Base-by-base conservation (phyloP, 1,139 yeast species). In the Saccharomyces hybrid region DNA sequence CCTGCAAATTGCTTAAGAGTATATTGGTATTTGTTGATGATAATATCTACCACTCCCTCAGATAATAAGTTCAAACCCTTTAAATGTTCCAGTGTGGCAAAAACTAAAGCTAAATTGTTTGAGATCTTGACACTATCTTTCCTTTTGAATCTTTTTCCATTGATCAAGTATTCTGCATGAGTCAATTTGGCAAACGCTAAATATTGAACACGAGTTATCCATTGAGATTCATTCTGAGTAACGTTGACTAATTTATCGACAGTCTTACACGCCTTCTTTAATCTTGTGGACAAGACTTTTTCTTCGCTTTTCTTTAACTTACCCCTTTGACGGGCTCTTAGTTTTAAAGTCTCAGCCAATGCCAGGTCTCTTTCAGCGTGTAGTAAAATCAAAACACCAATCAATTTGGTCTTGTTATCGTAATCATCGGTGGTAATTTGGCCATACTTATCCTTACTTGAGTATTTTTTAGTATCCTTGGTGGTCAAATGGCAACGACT, bases 261-360 rank as follows among this genome's bases (percentile, higher is more conserved):
- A 53, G 76, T 75, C 52, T 70, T 68, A 34, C 78, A 70, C 0
- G 93, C 83, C 67, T 81, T 84, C 66, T 85, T 87, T 59, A 86
- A 78, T 70, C 88, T 86, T 42, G 91, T 80, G 13, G 78, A 67
- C 65, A 87, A 75, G 56, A 86, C 79, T 56, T 77, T 79, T 51
- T 75, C 74, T 51, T 68, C 71, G 44, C 61, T 57, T n/a, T 57
- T 61, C 57, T 66, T 67, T 48, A 62, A 59, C 42, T 62, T 60
- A 44, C 69, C 69, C 54, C 71, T 65, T 50, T 61, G 61, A 34
- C 67, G 62, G 14, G 65, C 64, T 51, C 64, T 61, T 46, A 66
- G 44, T 52, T 67, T 68, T 47, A 67, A 58, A n/a, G 57, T 57
- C 53, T 69, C 71, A 16, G 60, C 68, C 25, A 64, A 50, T 3